Conservation (phyloP, 2,329 filamentous ascomycete genomes). For the Dactylellina drechsleri region DNA sequence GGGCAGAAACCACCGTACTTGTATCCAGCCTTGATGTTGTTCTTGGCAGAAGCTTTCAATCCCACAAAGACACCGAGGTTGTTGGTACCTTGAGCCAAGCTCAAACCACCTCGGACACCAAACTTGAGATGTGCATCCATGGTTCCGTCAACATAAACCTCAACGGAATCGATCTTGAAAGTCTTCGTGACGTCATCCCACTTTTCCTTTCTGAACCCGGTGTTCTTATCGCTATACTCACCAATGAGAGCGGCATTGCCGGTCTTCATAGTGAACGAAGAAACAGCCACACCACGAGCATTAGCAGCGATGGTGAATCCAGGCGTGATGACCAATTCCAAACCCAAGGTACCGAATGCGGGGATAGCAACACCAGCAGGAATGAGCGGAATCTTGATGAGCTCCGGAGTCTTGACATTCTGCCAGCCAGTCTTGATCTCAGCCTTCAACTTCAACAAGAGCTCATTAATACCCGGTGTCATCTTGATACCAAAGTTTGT, state of each 20-base stretch:
- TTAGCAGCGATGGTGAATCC: neutral
- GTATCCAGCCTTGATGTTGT: neutral
- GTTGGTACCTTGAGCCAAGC: neutral
- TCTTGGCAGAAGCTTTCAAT: neutral
- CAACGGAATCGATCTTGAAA: neutral
- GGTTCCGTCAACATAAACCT: neutral
- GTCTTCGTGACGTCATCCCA: neutral
- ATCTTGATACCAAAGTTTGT: neutral
- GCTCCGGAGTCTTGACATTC: neutral
- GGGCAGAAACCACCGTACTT: slow-evolving; percentile 10
- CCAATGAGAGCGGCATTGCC: neutral
- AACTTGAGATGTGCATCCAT: slow-evolving; percentile 2
- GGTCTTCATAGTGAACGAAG: neutral
- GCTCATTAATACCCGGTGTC: neutral
- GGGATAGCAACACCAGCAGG: slow-evolving; percentile 9
- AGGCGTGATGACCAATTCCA: slow-evolving; percentile 8
- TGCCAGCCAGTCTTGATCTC: neutral
- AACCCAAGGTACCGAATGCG: slow-evolving; percentile 7
- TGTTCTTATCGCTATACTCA: neutral
- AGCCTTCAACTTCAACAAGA: neutral
- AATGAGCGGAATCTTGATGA: slow-evolving; percentile 1
- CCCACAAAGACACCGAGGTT: slow-evolving; percentile 7
- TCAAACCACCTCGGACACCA: slow-evolving; percentile 8
- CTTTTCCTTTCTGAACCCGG: neutral
- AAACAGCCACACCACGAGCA: neutral